Percentiles rank a stretch among this genome's conserved stretches.
Conservation (phyloP, 148 eudicot genomes). For the Camellia lanceoleosa region DNA sequence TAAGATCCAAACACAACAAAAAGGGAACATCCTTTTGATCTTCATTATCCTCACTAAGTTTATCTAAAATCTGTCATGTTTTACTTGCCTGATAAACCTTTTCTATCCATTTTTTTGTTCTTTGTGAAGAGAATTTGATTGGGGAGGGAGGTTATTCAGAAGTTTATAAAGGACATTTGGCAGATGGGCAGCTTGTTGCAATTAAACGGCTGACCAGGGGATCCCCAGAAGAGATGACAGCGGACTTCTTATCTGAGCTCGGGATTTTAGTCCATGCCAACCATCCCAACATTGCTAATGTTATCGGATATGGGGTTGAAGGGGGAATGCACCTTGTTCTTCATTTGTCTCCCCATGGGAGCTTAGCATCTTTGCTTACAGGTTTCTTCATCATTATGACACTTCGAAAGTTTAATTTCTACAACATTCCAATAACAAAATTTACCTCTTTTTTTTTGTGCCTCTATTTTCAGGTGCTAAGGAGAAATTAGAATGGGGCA, state of each 20-base stretch:
- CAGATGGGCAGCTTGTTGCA: conserved; percentile 68
- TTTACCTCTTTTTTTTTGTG: not conserved
- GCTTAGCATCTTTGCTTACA: conserved; percentile 71
- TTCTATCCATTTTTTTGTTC: not conserved
- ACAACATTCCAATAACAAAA: not conserved
- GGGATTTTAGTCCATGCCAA: conserved; percentile 91
- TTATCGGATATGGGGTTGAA: conserved; percentile 91
- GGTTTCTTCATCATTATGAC: conserved; percentile 39
- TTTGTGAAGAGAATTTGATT: conserved; percentile 60
- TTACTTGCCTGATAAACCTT: too few species aligned
- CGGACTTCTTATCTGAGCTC: conserved; percentile 93
- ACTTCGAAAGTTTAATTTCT: not conserved
- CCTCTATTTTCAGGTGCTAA: conserved; percentile 44
- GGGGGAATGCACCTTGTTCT: conserved; percentile 98
- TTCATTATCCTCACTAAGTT: not conserved
- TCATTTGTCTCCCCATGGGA: conserved; percentile 87
- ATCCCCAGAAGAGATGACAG: conserved; percentile 71
- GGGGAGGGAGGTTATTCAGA: conserved; percentile 98
- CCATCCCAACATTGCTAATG: conserved; percentile 85
- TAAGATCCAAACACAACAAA: too few species aligned
- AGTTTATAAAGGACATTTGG: conserved; percentile 74
- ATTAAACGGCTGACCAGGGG: conserved; percentile 74
- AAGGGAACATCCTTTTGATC: conserved; percentile 3
- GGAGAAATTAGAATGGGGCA: conserved; percentile 61
- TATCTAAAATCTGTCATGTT: too few species aligned